phyloP scores from a whole-genome alignment of 2,329 filamentous ascomycete genomes.

The Sarocladium oryzae region DNA sequence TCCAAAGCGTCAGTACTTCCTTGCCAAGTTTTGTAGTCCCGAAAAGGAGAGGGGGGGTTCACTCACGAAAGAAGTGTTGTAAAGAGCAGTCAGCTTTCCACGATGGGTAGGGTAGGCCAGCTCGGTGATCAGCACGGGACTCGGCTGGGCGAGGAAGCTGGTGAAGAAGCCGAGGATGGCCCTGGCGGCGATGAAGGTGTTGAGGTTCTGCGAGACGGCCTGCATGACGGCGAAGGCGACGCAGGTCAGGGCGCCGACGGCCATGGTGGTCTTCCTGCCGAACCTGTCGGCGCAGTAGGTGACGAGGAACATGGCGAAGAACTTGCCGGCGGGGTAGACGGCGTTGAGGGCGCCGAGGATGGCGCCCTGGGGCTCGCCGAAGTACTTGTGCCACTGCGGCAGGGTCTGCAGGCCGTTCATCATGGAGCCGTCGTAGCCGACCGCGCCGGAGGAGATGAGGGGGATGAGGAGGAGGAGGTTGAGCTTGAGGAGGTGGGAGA shows the following conservation, averaged over 20 bases:
- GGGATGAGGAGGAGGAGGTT: slow-evolving; percentile 35
- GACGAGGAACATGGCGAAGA: slow-evolving; percentile 29
- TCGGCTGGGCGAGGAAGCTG: slow-evolving; percentile 19
- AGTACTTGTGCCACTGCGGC: slow-evolving; percentile 33
- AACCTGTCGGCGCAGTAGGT: slow-evolving; percentile 30
- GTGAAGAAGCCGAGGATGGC: slow-evolving; percentile 23
- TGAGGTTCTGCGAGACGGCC: slow-evolving; percentile 14
- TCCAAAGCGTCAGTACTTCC: too few species aligned
- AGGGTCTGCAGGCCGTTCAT: slow-evolving; percentile 40
- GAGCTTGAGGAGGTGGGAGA: slow-evolving; percentile 32
- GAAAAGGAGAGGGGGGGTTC: neutral
- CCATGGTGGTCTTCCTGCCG: slow-evolving; percentile 33
- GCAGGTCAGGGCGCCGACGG: slow-evolving; percentile 25
- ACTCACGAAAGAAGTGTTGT: slow-evolving; percentile 31
- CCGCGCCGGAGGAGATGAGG: slow-evolving; percentile 29
- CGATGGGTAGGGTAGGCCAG: slow-evolving; percentile 26
- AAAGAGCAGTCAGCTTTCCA: slow-evolving; percentile 36
- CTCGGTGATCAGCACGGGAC: slow-evolving; percentile 25
- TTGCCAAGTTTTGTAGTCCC: neutral
- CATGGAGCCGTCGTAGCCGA: slow-evolving; percentile 23
- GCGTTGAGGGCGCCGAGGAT: slow-evolving; percentile 31
- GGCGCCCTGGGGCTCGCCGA: slow-evolving; percentile 29
- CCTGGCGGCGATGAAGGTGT: slow-evolving; percentile 23
- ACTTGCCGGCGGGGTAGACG: slow-evolving; percentile 31
- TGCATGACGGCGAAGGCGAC: slow-evolving; percentile 20